Evolutionary conservation across 192 early-diverging fungal genomes (phyloP), one percentile per base, ranked within the genome.

Genomic region (Thamnidium elegans): DNA sequence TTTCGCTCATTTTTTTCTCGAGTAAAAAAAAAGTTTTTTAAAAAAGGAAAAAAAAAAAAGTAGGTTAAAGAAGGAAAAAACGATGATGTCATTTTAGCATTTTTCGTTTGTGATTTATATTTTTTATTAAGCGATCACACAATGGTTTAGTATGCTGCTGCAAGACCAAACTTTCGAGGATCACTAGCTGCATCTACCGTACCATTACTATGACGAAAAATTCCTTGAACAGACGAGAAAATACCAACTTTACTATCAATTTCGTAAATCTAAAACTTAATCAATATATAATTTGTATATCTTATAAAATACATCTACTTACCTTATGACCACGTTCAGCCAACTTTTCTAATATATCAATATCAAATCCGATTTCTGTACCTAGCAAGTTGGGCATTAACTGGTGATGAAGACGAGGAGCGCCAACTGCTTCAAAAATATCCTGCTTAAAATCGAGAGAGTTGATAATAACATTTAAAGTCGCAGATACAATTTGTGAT

Each of bases 331-430:
- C 78, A 7, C 71, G 66, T 8, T 47, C 62, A 7, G n/a, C 9
- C 10, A 79, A 39, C n/a, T 67, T 59, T 76, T 36, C 46, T 53
- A 58, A 67, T 50, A 51, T 64, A 46, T 31, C 67, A 42, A 7
- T 64, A 72, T 67, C 51, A 71, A 55, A 83, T 56, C 62, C 72
- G 15, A 78, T 64, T 58, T 88, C 84, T 4, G 79, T 73, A 26
- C 56, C 58, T 10, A 81, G 78, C 55, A 71, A 59, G 65, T 96
- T 79, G 3, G 96, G 96, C 63, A 95, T 69, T 54, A 98, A 82
- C 70, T 98, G 96, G 70, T 96, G 92, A 73, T 98, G 96, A 32
- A 92, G 66, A 13, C 96, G 85, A 8, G 91, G 89, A 43, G 65
- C 54, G 45, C 84, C 83, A 0, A 96, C 77, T 0, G 96, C 94